Percentiles rank a stretch among this genome's conserved stretches.
These are phyloP conservation scores for Hypoxylon fragiforme DNA, from an alignment of 495 filamentous ascomycete genomes.

Conservation along the genomic window DNA sequence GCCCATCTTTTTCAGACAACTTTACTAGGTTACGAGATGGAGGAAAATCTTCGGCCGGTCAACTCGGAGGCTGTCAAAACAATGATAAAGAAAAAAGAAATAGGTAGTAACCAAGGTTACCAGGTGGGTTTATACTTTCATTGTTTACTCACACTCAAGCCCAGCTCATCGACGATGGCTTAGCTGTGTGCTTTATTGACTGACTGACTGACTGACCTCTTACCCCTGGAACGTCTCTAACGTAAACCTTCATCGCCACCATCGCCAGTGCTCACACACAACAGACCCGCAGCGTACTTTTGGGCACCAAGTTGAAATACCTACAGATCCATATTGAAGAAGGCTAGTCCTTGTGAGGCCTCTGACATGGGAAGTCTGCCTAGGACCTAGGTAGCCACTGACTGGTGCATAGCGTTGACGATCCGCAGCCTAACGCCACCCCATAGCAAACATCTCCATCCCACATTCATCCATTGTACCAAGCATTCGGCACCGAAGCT, in stretches of 20 bases:
- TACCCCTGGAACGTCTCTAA: no score
- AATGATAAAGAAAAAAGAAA: no score
- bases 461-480: constrained; percentile 2
- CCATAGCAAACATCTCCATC: constrained; percentile 26
- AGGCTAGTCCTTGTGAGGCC: not conserved
- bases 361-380: not conserved
- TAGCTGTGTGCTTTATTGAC: no score
- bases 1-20: constrained; percentile 1
- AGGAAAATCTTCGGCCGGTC: not conserved
- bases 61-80: no score
- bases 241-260: not conserved
- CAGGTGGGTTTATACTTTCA: no score
- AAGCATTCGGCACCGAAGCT: constrained; percentile 21
- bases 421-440: constrained; percentile 22
- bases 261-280: not conserved
- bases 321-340: not conserved
- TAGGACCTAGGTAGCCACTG: no score
- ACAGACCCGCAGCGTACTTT: not conserved
- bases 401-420: constrained; percentile 15
- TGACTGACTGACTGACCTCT: no score
- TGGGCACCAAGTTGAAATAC: not conserved
- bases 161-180: no score
- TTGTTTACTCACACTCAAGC: no score
- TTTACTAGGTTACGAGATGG: not conserved
- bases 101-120: no score